Evolutionary conservation across 768 basidiomycete genomes (phyloP).

Genomic region (Amanita polypyramis): DNA sequence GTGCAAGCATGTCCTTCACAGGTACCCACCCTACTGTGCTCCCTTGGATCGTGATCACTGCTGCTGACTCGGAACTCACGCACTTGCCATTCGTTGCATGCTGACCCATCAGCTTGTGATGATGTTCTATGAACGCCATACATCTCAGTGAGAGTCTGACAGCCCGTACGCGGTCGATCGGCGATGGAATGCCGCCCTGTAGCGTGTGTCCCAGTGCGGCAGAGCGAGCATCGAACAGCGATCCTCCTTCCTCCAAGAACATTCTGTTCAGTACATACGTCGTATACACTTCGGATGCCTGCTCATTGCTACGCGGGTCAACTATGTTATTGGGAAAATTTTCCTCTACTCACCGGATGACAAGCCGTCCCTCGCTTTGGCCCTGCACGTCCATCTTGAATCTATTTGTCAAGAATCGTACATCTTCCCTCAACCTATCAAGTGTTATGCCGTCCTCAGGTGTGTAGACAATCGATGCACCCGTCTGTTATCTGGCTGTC

Average conservation of each 20-base stretch:
- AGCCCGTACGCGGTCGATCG: constrained; percentile 86
- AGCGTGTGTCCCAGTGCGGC: constrained; percentile 97
- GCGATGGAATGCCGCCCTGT: constrained; percentile 93
- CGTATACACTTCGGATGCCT: constrained; percentile 78
- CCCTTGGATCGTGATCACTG: constrained; percentile 87
- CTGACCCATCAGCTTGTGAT: constrained; percentile 46
- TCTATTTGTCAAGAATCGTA: constrained; percentile 77
- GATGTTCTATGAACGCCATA: constrained; percentile 88
- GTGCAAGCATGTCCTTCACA: constrained; percentile 71
- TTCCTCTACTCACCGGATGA: constrained; percentile 61
- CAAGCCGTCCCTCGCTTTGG: constrained; percentile 85
- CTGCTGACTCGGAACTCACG: constrained; percentile 58
- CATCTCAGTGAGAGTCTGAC: constrained; percentile 84
- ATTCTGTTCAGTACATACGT: constrained; percentile 90
- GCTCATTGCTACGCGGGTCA: constrained; percentile 57
- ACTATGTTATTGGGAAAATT: not conserved
- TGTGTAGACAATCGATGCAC: constrained; percentile 88
- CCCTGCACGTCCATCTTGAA: constrained; percentile 84
- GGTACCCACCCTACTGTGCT: constrained; percentile 75
- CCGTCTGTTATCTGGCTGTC: constrained; percentile 46
- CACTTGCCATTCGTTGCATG: constrained; percentile 43
- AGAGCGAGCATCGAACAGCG: constrained; percentile 86
- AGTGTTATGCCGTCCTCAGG: constrained; percentile 87
- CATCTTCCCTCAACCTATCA: constrained; percentile 72
- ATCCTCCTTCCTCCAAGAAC: constrained; percentile 88